phyloP scores from a whole-genome alignment of 2,329 filamentous ascomycete species.

The Sordariomycetes sp. region DNA sequence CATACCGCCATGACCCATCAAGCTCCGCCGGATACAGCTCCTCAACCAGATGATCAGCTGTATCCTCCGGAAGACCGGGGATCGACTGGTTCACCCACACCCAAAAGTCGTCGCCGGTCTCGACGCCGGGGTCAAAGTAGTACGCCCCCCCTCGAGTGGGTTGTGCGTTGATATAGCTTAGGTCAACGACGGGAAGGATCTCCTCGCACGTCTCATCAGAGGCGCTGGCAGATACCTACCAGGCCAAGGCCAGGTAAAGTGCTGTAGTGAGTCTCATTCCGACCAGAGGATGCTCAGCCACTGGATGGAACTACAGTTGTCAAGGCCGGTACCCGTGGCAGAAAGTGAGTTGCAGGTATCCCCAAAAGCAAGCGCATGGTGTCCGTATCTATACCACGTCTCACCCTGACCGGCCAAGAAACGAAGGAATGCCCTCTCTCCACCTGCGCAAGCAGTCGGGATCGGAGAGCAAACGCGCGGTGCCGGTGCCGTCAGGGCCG shows the following conservation, averaged over 20 bases:
- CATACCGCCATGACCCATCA: conserved; percentile 6
- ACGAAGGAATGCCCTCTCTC: too few species aligned
- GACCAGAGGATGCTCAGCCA: neutral
- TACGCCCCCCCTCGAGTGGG: conserved; percentile 5
- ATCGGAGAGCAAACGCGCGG: too few species aligned
- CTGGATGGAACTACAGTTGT: neutral
- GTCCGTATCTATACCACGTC: neutral
- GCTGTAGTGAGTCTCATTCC: neutral
- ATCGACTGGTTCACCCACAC: conserved; percentile 3
- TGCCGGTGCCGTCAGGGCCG: too few species aligned
- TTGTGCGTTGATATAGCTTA: conserved; percentile 7
- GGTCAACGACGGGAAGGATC: conserved; percentile 5
- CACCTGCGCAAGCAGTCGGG: too few species aligned
- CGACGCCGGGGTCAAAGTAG: conserved; percentile 7
- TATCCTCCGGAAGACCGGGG: conserved; percentile 1
- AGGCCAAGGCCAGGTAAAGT: neutral
- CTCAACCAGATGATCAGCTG: conserved; percentile 1
- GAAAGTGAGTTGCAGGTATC: neutral
- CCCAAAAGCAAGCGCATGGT: neutral
- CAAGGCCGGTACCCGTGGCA: neutral
- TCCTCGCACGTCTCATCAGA: neutral
- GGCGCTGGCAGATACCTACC: neutral
- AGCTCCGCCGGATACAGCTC: conserved; percentile 6
- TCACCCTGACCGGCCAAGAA: too few species aligned
- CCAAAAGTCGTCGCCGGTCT: conserved; percentile 6